phyloP scores from a whole-genome alignment of 257 asterid genomes.

The Solanum stenotomum region DNA sequence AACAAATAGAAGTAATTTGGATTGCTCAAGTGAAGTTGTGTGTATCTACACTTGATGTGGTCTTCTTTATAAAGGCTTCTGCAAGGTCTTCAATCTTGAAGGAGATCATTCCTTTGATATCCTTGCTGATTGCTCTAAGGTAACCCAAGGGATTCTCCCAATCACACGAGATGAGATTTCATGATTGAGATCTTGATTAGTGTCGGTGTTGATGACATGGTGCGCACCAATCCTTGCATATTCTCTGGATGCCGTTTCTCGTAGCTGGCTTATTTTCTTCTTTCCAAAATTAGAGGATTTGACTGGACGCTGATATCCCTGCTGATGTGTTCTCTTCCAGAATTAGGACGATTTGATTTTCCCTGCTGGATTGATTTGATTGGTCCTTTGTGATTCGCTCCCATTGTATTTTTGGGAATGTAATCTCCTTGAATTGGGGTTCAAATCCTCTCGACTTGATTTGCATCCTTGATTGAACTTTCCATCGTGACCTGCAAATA shows the following conservation, averaged over 20 bases:
- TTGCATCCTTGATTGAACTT: neutral
- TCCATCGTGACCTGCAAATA: neutral
- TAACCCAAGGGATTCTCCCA: neutral
- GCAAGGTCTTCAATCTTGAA: neutral
- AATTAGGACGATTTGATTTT: neutral
- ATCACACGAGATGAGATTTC: neutral
- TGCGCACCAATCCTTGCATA: neutral
- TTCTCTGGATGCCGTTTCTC: neutral
- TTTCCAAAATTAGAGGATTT: neutral
- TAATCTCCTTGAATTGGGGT: neutral
- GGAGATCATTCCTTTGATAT: neutral
- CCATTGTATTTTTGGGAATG: neutral
- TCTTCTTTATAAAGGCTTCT: neutral
- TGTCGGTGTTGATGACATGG: neutral
- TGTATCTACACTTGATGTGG: neutral
- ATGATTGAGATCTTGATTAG: neutral
- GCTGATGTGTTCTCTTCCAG: neutral
- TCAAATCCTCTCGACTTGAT: neutral
- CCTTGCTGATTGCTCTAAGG: neutral
- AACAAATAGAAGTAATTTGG: neutral
- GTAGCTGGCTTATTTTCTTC: neutral
- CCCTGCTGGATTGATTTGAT: neutral
- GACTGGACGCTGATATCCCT: neutral
- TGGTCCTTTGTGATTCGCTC: neutral
- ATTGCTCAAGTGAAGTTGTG: neutral